Evolutionary conservation across 495 filamentous ascomycete genomes (phyloP), one percentile per base, ranked within the genome.

Genomic region (Neurospora sp.): DNA sequence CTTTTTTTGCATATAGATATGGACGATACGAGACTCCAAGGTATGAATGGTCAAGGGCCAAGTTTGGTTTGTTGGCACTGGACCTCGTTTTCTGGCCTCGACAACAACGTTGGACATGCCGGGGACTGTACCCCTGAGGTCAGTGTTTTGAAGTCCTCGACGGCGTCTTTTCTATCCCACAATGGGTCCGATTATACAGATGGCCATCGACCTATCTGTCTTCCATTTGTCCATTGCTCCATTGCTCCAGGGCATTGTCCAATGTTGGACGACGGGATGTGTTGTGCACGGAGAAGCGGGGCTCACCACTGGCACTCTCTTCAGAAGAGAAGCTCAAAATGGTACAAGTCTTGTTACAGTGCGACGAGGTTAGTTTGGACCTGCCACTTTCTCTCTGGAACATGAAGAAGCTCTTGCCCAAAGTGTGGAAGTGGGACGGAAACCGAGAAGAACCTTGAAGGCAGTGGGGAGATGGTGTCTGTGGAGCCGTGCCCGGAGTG

Each of bases 291-390:
- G 54, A 31, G 23, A 16, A 31, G 54, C 54, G 54, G 54, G 54
- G 54, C 54, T 31, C 18, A 44, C 5, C 16, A n/a, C 31, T 2
- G 31, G 31, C 31, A 31, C 7, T 44, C 18, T 20, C 3, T 5
- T 35, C 35, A 23, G 37, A 71, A 71, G 70, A 54, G 46, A 54
- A 54, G 10, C 46, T 54, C 54, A 4, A 62, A 35, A 3, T 31
- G 54, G 54, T 14, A 12, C 12, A 12, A 54, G 79, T 80, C 75
- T 60, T 72, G 40, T 39, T 49, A 82, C 80, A 82, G 80, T 82
- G 80, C 77, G 79, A 76, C 72, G 44, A 69, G 79, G 79, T 42
- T 71, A 73, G 73, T 54, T 23, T 39, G 16, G 74, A 78, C 77
- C 70, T 20, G 70, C 70, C 39, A 23, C 11, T 60, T 23, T 23